A percentile compares a stretch with the other conserved stretches of the same genome.
Conservation (phyloP, 2,329 filamentous ascomycete genomes). For the Cladophialophora immunda region DNA sequence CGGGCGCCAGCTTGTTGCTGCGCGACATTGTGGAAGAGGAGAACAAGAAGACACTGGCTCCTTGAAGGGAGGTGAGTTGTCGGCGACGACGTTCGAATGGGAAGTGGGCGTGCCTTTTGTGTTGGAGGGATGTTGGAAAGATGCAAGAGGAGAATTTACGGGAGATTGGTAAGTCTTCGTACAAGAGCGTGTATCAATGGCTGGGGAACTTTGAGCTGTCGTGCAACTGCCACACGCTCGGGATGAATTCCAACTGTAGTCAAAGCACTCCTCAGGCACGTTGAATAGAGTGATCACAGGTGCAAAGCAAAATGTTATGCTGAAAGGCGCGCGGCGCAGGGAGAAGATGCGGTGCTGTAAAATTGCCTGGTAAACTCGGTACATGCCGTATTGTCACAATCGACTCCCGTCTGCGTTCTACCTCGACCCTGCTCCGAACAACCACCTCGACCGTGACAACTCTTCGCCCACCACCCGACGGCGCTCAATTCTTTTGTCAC, state of each 20-base stretch:
- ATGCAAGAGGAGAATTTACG: constrained; percentile 6
- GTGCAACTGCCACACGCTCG: background rate
- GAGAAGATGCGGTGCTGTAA: constrained; percentile 1
- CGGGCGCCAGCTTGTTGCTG: constrained; percentile 84
- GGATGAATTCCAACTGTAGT: background rate
- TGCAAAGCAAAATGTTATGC: background rate
- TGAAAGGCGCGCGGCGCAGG: background rate
- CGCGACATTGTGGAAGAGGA: constrained; percentile 35
- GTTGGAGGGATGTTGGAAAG: constrained; percentile 2
- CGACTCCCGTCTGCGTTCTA: constrained; percentile 20
- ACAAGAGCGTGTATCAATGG: constrained; percentile 4
- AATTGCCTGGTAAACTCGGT: constrained; percentile 2
- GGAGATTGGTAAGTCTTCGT: background rate
- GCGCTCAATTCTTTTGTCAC: constrained; percentile 20
- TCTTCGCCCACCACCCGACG: constrained; percentile 16
- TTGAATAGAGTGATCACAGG: background rate
- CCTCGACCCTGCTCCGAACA: constrained; percentile 23
- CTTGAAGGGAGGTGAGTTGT: background rate
- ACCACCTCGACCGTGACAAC: constrained; percentile 21
- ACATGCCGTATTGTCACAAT: constrained; percentile 7
- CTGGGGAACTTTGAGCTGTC: background rate
- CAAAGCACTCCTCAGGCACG: background rate
- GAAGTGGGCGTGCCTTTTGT: background rate
- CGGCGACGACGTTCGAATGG: background rate
- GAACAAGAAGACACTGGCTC: background rate